Base-by-base conservation (phyloP, 108 stramenopile species). In the Skeletonema menzelii region DNA sequence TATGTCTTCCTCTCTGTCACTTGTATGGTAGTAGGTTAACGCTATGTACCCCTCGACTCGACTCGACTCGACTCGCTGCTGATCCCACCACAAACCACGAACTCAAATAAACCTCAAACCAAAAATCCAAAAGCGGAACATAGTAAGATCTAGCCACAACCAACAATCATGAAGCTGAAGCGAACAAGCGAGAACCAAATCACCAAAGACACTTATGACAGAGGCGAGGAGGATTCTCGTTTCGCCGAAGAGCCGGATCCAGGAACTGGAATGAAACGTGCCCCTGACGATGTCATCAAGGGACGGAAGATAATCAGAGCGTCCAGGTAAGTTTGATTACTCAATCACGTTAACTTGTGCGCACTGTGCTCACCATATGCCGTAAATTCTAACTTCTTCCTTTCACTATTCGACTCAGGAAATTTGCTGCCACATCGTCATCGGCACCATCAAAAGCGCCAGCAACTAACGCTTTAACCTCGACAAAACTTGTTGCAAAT, bases 161-260 rank as follows among this genome's bases (percentile, higher is more conserved):
- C 13, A 46, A 46, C 46, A 47, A 65, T 42, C 32, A 73, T 56
- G 56, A 77, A 70, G 34, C 24, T 60, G 14, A 78, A 78, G 56
- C 70, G 77, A 37, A 31, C 42, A 10, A 58, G 56, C 17, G 70
- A 71, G 27, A 32, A 56, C 31, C 68, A 76, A 64, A 47, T 78
- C 68, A 61, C 59, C 59, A 78, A 71, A 40, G 70, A 71, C 35
- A 31, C 28, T 8, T 78, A 65, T 56, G 58, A 70, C 27, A 26
- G 56, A 27, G 69, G 47, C 5, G 69, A 42, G 22, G 61, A 70
- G 37, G 77, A 78, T 37, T 56, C 38, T 32, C 56, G 69, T 44
- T 64, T 70, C 56, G 34, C 38, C 4, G 76, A 65, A 22, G 56
- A 30, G 17, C 77, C 70, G 17, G 70, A 78, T 72, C 76, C 76